Base-by-base conservation (phyloP, 768 basidiomycete species). In the Boletus rubropictus region DNA sequence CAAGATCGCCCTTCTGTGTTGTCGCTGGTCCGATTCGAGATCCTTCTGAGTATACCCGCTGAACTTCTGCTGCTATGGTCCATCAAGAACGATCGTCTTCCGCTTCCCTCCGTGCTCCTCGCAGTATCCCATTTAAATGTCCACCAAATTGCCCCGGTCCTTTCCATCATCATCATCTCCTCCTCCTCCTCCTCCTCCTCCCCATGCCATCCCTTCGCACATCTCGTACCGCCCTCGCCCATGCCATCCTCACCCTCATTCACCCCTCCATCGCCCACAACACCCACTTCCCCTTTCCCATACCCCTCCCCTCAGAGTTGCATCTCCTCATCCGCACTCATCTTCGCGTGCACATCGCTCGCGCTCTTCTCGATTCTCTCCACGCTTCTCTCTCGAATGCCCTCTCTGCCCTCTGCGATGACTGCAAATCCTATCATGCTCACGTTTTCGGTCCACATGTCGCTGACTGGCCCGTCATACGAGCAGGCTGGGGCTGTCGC, bases 401-500 rank as follows among this genome's bases (percentile, higher is more conserved):
- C 7, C 59, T 68, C 38, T 29, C 50, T 3, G 47, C 54, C 37
- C 70, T 80, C 51, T 79, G 77, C 55, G 56, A 70, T 28, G 72
- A 79, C 47, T 79, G 77, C 60, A 64, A 69, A 52, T 66, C 71
- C 17, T 80, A 76, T 57, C 72, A 79, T 55, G 60, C 74, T 18
- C 75, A 78, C 48, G 75, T 81, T 21, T 80, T 73, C 51, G 79
- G 79, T 1, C 65, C 66, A 25, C 72, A 75, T 49, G 65, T 79
- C 8, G 78, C 74, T 59, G 69, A 74, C 38, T 81, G 79, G 79
- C 73, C 75, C 36, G 72, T 76, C 45, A 74, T 77, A 44, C 70
- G 66, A 39, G 61, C 57, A 33, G 64, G 61, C 7, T 69, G 76
- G 2, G 68, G 73, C 14, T 81, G 79, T 55, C 64, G 65, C n/a